Percentiles rank a stretch among this genome's conserved stretches.
phyloP scores from a whole-genome alignment of 768 basidiomycete species.

The Suillus plorans region DNA sequence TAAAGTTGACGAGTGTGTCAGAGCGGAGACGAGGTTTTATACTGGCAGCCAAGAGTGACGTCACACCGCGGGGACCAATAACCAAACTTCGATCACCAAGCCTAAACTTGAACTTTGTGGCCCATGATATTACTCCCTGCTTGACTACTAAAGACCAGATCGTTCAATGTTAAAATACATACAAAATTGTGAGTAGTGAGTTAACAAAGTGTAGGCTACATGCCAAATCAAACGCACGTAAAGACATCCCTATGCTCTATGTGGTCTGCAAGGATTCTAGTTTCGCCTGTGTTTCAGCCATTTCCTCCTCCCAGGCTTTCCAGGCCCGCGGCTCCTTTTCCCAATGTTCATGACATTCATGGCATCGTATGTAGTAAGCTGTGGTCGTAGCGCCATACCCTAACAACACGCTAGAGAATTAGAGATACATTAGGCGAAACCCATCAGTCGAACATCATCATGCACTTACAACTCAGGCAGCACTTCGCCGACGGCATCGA shows the following conservation, averaged over 20 bases:
- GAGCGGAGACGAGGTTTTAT: not conserved
- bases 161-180: not conserved
- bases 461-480: conserved; percentile 60
- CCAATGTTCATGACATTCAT: conserved; percentile 45
- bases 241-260: not conserved
- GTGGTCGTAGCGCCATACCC: conserved; percentile 35
- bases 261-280: conserved; percentile 18
- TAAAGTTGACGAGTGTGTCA: not conserved
- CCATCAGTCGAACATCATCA: conserved; percentile 2
- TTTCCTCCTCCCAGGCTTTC: conserved; percentile 45
- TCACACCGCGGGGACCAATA: not conserved
- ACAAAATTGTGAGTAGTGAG: not conserved
- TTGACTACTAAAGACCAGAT: not conserved
- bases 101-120: not conserved
- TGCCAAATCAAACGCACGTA: not conserved
- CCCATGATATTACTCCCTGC: not conserved
- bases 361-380: conserved; percentile 51
- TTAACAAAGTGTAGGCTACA: not conserved
- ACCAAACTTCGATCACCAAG: not conserved
- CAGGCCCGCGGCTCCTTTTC: conserved; percentile 34
- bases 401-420: conserved; percentile 36
- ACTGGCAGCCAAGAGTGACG: not conserved
- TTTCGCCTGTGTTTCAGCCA: conserved; percentile 36
- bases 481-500: conserved; percentile 51
- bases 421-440: conserved; percentile 5